Percentiles rank a stretch among this genome's conserved stretches.
Evolutionary conservation across 352 stramenopile genomes (phyloP).

Genomic region (Peronospora farinosa): DNA sequence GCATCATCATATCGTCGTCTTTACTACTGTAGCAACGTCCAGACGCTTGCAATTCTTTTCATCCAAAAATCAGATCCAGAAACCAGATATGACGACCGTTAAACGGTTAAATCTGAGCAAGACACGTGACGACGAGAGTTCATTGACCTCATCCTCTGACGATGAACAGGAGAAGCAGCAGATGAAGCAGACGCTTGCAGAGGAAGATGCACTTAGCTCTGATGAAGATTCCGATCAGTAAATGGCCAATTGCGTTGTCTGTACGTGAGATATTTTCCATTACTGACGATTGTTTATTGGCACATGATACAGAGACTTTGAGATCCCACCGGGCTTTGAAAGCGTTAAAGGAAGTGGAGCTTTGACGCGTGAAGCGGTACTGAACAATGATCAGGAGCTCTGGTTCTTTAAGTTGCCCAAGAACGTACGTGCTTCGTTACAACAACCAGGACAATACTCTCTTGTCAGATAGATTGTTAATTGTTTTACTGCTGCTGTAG

Average conservation of each 20-base stretch:
- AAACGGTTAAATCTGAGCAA: slow-evolving; percentile 67
- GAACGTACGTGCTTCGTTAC: slow-evolving; percentile 38
- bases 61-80: slow-evolving; percentile 6
- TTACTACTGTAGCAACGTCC: background rate
- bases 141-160: slow-evolving; percentile 32
- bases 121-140: slow-evolving; percentile 31
- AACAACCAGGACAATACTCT: background rate
- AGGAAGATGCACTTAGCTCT: slow-evolving; percentile 33
- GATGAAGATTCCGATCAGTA: slow-evolving; percentile 56
- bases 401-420: slow-evolving; percentile 85
- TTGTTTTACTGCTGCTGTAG: slow-evolving; percentile 25
- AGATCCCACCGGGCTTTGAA: slow-evolving; percentile 71
- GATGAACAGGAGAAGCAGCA: slow-evolving; percentile 29
- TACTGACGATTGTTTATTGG: slow-evolving; percentile 7
- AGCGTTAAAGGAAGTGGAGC: slow-evolving; percentile 49
- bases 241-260: slow-evolving; percentile 8
- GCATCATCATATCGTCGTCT: background rate
- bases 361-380: slow-evolving; percentile 53
- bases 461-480: background rate
- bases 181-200: slow-evolving; percentile 12
- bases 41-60: slow-evolving; percentile 6
- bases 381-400: slow-evolving; percentile 72
- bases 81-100: slow-evolving; percentile 36
- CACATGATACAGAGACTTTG: slow-evolving; percentile 51
- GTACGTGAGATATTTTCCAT: slow-evolving; percentile 1